Base-by-base conservation (phyloP, 108 stramenopile species). In the Parmales sp. region DNA sequence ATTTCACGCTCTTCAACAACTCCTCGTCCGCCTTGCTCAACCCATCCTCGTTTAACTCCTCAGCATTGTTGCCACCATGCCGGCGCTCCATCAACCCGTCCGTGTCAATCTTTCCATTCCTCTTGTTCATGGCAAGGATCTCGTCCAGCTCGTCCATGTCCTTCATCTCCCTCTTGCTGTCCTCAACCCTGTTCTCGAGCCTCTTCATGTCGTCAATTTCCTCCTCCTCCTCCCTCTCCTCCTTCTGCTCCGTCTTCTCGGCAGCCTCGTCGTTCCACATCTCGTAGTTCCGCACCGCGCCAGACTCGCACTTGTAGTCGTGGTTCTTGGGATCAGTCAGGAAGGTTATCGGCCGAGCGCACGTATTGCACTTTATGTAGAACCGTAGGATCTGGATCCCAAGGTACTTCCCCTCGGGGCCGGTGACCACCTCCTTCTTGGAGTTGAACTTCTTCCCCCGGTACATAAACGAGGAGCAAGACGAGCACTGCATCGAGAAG, bases 361-460 rank as follows among this genome's bases (percentile, higher is more conserved):
- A 98, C 36, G 81, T 86, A 37, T 82, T 82, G 69, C 97, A 98
- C 70, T 96, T 96, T 76, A 98, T 91, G 63, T 93, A 93, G 68
- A 96, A 93, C 29, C 97, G 83, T 77, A 72, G 94, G 34, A 90
- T 82, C 60, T 89, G 86, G 65, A 98, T 96, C 38, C 95, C 94
- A 70, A 95, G 71, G 81, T 98, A 98, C 49, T 85, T 80, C 38
- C 95, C 95, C 48, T 87, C 75, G 25, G 84, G 70, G 38, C 94
- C 97, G 38, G 80, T 76, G 73, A 95, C 83, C 66, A 82, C 71
- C 68, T 98, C 97, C 72, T 95, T 95, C 45, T 89, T 86, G 46
- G 82, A 86, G 72, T 98, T 98, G 83, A 98, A 98, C 74, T 98
- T 98, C 1, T 92, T 86, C 6, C 97, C 87, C 6, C 92, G 89